Evolutionary conservation across 768 basidiomycete species (phyloP).

Genomic region (Podaxis sp.): DNA sequence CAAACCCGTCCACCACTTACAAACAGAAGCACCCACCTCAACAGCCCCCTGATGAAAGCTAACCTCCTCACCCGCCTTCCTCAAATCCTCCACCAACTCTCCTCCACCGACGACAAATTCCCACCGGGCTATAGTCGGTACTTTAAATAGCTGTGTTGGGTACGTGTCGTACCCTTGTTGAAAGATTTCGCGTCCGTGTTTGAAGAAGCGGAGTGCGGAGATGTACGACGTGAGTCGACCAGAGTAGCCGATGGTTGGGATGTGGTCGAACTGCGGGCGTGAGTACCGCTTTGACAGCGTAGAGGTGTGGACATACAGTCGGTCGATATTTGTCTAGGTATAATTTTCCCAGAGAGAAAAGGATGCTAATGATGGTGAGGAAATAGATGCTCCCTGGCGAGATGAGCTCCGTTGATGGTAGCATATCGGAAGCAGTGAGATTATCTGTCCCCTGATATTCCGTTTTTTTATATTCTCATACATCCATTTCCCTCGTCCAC

Average conservation of each 20-base stretch:
- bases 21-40: neutral
- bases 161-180: conserved; percentile 26
- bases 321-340: neutral
- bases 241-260: conserved; percentile 26
- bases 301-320: neutral
- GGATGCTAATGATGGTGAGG: neutral
- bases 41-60: neutral
- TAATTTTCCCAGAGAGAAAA: neutral
- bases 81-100: conserved; percentile 29
- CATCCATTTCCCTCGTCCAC: too few relatives aligned
- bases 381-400: neutral
- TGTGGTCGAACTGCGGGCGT: neutral
- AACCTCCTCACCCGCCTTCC: conserved; percentile 23
- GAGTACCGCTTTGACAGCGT: neutral
- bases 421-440: neutral
- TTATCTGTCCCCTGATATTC: neutral
- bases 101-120: conserved; percentile 29
- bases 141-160: conserved; percentile 26
- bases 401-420: neutral
- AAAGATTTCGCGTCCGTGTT: conserved; percentile 22
- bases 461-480: too few relatives aligned
- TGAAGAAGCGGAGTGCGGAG: conserved; percentile 23
- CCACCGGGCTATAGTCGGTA: conserved; percentile 25
- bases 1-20: neutral
- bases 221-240: conserved; percentile 25